Percentiles rank a stretch among this genome's conserved stretches.
Conservation (phyloP, 371 early-diverging fungal genomes). For the Mortierella sp. region DNA sequence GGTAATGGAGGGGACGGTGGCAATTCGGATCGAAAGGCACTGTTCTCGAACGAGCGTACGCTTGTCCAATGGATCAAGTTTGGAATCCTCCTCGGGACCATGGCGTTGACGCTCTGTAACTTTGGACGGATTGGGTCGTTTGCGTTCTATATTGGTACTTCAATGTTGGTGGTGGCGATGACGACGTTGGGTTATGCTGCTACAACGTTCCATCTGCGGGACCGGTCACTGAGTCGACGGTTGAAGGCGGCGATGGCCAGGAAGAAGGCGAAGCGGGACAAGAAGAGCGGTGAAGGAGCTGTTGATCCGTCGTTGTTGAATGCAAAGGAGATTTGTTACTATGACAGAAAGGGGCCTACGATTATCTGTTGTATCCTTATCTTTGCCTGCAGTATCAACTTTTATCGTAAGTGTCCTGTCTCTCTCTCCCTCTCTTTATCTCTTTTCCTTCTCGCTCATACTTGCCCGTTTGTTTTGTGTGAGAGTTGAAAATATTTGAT, state of each 20-base stretch:
- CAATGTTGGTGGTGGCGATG: slow-evolving; percentile 33
- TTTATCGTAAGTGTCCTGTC: slow-evolving; percentile 27
- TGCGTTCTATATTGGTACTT: slow-evolving; percentile 28
- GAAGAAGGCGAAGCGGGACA: slow-evolving; percentile 22
- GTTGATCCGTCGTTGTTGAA: neutral
- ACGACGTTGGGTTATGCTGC: slow-evolving; percentile 30
- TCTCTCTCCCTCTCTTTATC: neutral
- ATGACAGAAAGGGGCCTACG: slow-evolving; percentile 41
- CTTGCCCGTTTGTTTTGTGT: neutral
- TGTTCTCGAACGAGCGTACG: slow-evolving; percentile 47
- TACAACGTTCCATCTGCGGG: slow-evolving; percentile 33
- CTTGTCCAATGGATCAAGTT: slow-evolving; percentile 49
- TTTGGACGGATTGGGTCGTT: slow-evolving; percentile 26
- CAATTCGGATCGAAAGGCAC: slow-evolving; percentile 22
- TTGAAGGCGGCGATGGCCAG: slow-evolving; percentile 13
- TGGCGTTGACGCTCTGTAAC: slow-evolving; percentile 41
- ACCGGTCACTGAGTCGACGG: slow-evolving; percentile 31
- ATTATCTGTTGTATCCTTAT: slow-evolving; percentile 28
- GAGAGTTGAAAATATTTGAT: neutral
- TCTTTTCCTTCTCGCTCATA: neutral
- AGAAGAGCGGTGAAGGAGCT: neutral
- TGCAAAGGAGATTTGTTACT: slow-evolving; percentile 27
- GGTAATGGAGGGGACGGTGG: slow-evolving; percentile 24
- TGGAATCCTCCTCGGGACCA: slow-evolving; percentile 39
- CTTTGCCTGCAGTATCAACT: slow-evolving; percentile 38